A percentile compares a stretch with the other conserved stretches of the same genome.
Evolutionary conservation across 108 stramenopile species (phyloP).

Genomic region (Cyclotella choctawhatcheeana): DNA sequence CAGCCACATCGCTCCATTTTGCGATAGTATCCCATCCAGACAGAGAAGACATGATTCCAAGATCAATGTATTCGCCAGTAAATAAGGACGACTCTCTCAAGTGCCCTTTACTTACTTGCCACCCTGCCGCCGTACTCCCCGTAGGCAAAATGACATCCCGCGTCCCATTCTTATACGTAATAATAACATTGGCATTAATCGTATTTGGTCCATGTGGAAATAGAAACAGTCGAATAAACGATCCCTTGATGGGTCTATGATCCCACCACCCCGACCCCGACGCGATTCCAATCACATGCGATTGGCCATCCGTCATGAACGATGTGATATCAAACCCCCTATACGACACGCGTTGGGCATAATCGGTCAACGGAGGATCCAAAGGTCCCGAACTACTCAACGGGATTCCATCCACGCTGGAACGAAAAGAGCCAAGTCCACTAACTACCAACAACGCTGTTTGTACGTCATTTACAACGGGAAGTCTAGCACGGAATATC

Average conservation of each 20-base stretch:
- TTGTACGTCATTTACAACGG: slow-evolving; percentile 26
- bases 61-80: slow-evolving; percentile 53
- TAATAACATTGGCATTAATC: slow-evolving; percentile 39
- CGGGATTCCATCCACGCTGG: slow-evolving; percentile 49
- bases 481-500: slow-evolving; percentile 32
- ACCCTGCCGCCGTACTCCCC: slow-evolving; percentile 31
- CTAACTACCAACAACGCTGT: slow-evolving; percentile 52
- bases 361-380: slow-evolving; percentile 62
- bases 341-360: slow-evolving; percentile 55
- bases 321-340: slow-evolving; percentile 55
- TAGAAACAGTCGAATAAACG: slow-evolving; percentile 40
- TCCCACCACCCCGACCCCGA: slow-evolving; percentile 61
- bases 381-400: slow-evolving; percentile 50
- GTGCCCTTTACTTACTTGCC: slow-evolving; percentile 51
- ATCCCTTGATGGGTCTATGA: slow-evolving; percentile 47
- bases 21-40: slow-evolving; percentile 47
- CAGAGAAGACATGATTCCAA: slow-evolving; percentile 32
- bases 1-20: slow-evolving; percentile 21
- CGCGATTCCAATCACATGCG: slow-evolving; percentile 49
- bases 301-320: slow-evolving; percentile 24
- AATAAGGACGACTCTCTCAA: slow-evolving; percentile 52
- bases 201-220: slow-evolving; percentile 48
- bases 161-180: slow-evolving; percentile 44
- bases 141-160: slow-evolving; percentile 42
- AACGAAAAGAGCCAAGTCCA: slow-evolving; percentile 53